Conservation (phyloP, 2,329 filamentous ascomycete genomes). For the Aspergillus fischeri region DNA sequence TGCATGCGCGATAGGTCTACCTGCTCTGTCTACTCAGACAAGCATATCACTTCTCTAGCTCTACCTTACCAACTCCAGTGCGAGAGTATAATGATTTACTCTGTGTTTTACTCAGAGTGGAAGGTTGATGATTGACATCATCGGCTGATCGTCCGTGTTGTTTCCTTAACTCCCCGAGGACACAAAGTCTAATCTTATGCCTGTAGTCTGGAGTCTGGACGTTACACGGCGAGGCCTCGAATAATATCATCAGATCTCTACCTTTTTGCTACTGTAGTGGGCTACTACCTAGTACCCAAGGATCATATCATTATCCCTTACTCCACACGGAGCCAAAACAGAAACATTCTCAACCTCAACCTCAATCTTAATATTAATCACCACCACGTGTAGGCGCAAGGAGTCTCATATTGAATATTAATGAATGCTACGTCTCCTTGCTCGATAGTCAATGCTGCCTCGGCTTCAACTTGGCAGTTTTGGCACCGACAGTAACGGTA, state of each 20-base stretch:
- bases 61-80: too few species aligned
- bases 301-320: not conserved
- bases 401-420: not conserved
- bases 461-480: too few species aligned
- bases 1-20: too few species aligned
- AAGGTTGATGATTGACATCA: too few species aligned
- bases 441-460: not conserved
- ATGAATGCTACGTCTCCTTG: not conserved
- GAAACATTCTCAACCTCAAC: not conserved
- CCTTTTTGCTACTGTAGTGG: too few species aligned
- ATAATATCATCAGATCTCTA: not conserved
- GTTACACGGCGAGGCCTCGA: not conserved
- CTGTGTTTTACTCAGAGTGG: too few species aligned
- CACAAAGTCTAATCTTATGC: not conserved
- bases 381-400: not conserved
- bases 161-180: not conserved
- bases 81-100: too few species aligned
- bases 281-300: too few species aligned
- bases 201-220: too few species aligned
- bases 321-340: not conserved
- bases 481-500: not conserved
- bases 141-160: too few species aligned
- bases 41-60: too few species aligned
- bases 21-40: too few species aligned
- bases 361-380: not conserved